Conservation (phyloP, 495 filamentous ascomycete genomes). For the Staphylotrichum tortipilum region DNA sequence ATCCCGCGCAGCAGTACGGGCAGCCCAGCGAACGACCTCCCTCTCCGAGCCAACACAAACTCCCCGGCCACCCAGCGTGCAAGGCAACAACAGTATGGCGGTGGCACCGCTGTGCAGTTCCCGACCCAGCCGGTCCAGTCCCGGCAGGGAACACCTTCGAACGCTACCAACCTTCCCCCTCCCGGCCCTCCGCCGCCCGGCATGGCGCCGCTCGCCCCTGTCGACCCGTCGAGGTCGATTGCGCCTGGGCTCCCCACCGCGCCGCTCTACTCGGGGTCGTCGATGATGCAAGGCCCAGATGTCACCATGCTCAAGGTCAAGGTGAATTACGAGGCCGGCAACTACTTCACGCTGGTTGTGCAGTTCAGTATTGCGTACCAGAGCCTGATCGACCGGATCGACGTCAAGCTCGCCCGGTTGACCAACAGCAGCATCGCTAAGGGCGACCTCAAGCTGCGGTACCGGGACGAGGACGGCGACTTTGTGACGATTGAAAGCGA, state of each 20-base stretch:
- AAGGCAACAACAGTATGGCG: constrained; percentile 21
- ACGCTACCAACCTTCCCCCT: constrained; percentile 20
- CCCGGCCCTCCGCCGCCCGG: constrained; percentile 25
- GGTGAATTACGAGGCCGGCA: constrained; percentile 72
- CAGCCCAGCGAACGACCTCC: constrained; percentile 44
- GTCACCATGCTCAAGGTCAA: constrained; percentile 77
- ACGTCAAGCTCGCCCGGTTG: constrained; percentile 79
- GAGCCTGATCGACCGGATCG: constrained; percentile 90
- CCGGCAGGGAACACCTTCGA: constrained; percentile 35
- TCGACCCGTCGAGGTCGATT: constrained; percentile 15
- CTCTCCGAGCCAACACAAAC: constrained; percentile 43
- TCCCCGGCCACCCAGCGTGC: constrained; percentile 42
- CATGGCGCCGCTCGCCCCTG: constrained; percentile 24
- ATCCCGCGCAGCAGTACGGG: constrained; percentile 47
- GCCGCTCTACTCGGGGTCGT: constrained; percentile 25
- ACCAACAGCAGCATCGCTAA: constrained; percentile 70
- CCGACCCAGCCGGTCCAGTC: constrained; percentile 38
- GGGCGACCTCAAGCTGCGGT: constrained; percentile 73
- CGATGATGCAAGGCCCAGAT: constrained; percentile 38
- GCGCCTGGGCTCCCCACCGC: constrained; percentile 28
- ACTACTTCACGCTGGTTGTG: constrained; percentile 85
- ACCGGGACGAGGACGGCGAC: constrained; percentile 87
- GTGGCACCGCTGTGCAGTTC: constrained; percentile 40
- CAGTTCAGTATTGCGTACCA: constrained; percentile 88
- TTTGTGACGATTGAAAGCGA: constrained; percentile 88